Base-by-base conservation (phyloP, 148 eudicot genomes). In the Diospyros lotus region DNA sequence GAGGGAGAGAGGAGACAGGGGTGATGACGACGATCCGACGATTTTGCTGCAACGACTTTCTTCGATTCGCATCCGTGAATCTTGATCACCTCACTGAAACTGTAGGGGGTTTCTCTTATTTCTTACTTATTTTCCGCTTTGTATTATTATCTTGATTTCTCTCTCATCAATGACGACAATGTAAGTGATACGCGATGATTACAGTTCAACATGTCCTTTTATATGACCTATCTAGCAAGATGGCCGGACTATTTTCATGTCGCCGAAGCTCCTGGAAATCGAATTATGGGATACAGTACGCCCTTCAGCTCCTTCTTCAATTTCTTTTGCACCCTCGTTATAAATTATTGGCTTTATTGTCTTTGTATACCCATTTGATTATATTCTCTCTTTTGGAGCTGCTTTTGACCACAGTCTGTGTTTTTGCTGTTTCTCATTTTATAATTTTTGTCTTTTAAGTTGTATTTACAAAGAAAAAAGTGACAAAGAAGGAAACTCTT, bases 201-300 rank as follows among this genome's bases (percentile, higher is more conserved):
- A 74, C 93, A 95, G 98, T 95, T 95, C 88, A 92, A 95, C 77
- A 92, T 95, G 98, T 92, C 98, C 17, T 95, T 95, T 78, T 95
- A 95, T 80, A 92, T 95, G 98, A 95, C 97, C 38, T 95, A 95
- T 79, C 77, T 92, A 81, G 97, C 98, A 8, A 81, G 97, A 69
- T 95, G 98, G 98, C 97, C 98, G 0, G 97, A 92, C 79, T 95
- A 92, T 74, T 90, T 92, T 74, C 97, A 92, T 75, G 97, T 90
- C 6, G 98, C 98, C 12, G 93, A 95, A 85, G 97, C 89, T 80
- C 98, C 98, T 4, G 91, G 93, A 46, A 81, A 82, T 76, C 91
- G 83, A 71, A 77, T 87, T n/a, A 92, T 95, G 98, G 98, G 98
- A 52, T 92, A 92, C 83, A 95, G 98, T 95, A 84, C 67, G 89